phyloP scores from a whole-genome alignment of 139 green algal species.

The Zygnema circumcarinatum region DNA sequence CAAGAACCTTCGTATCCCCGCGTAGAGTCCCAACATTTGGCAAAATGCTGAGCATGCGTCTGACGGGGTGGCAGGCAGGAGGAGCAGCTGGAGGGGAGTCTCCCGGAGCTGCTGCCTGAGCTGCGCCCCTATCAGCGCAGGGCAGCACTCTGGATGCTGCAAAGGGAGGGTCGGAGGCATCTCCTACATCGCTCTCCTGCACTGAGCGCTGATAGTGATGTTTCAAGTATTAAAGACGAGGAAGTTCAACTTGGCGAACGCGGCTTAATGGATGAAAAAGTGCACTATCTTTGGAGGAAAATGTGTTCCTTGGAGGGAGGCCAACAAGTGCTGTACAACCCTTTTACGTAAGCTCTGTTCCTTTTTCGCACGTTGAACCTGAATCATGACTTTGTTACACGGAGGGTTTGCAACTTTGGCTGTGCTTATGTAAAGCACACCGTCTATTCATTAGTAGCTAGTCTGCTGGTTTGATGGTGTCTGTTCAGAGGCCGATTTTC shows the following conservation, averaged over 20 bases:
- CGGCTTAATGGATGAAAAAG: not conserved
- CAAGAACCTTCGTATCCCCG: no score
- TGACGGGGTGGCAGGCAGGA: constrained; percentile 18
- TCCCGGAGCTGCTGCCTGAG: constrained; percentile 66
- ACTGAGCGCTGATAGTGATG: constrained; percentile 4
- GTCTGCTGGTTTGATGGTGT: no score
- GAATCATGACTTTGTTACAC: no score
- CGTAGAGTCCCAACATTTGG: no score
- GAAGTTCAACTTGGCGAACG: no score
- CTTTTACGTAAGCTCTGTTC: not conserved
- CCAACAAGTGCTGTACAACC: not conserved
- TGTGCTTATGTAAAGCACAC: no score
- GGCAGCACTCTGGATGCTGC: constrained; percentile 80
- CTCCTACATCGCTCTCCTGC: not conserved
- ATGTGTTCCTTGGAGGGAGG: not conserved
- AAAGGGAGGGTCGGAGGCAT: constrained; percentile 58
- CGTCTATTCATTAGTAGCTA: no score
- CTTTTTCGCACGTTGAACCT: no score
- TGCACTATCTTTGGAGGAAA: not conserved
- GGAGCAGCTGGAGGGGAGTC: not conserved
- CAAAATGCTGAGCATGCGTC: no score
- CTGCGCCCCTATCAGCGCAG: constrained; percentile 83
- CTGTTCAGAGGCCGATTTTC: constrained; percentile 30
- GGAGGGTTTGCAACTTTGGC: no score
- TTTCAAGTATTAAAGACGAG: no score